phyloP scores from a whole-genome alignment of 495 filamentous ascomycete species.

The Filosporella fistucella region DNA sequence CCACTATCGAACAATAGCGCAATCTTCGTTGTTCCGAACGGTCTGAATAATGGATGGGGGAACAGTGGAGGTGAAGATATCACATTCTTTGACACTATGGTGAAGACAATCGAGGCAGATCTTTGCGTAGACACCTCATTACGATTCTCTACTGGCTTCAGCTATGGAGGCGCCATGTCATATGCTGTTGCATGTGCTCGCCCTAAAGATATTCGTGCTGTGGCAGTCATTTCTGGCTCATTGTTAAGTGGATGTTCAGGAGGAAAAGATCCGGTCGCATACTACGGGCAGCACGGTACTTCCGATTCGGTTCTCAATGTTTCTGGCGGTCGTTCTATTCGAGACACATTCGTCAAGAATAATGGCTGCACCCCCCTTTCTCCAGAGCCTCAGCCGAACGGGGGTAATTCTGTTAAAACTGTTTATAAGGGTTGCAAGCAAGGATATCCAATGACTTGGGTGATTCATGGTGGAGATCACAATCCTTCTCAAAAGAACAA shows the following conservation, averaged over 20 bases:
- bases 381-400: conserved; percentile 26
- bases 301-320: conserved; percentile 35
- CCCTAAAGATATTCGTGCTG: conserved; percentile 35
- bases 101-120: conserved; percentile 32
- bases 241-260: conserved; percentile 35
- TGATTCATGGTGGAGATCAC: not conserved
- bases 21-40: conserved; percentile 38
- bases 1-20: conserved; percentile 31
- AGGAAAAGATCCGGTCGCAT: conserved; percentile 36
- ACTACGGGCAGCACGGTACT: conserved; percentile 38
- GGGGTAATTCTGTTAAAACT: conserved; percentile 28
- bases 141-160: conserved; percentile 45
- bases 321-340: conserved; percentile 28
- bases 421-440: conserved; percentile 24
- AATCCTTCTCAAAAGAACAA: not conserved
- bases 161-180: conserved; percentile 46
- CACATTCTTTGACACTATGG: conserved; percentile 34
- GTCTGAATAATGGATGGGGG: conserved; percentile 38
- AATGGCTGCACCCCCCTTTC: conserved; percentile 29
- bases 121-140: conserved; percentile 40
- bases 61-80: conserved; percentile 40
- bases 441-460: conserved; percentile 22
- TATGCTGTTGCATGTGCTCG: conserved; percentile 40
- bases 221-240: conserved; percentile 38
- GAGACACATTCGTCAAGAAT: conserved; percentile 34